A percentile compares a stretch with the other conserved stretches of the same genome.
Evolutionary conservation across 1,284 basidiomycete species (phyloP).

Genomic region (Coniophora puteana): DNA sequence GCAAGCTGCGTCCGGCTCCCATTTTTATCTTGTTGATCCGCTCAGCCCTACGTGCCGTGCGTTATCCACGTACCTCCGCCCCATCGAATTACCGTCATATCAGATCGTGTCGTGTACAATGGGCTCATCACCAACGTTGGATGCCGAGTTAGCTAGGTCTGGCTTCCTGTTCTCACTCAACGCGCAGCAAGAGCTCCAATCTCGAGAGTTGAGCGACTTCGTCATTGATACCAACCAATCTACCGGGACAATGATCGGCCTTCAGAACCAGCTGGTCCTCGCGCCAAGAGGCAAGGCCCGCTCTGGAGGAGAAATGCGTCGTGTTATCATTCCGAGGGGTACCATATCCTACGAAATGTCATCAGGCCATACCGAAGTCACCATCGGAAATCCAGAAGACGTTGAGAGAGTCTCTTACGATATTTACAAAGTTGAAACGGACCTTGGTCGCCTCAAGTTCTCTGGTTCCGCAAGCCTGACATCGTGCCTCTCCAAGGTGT

Average conservation of each 20-base stretch:
- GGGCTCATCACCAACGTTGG: no score
- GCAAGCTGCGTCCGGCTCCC: no score
- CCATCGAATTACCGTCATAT: no score
- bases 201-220: constrained; percentile 19
- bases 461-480: constrained; percentile 27
- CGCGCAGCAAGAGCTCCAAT: constrained; percentile 23
- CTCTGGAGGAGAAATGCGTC: no score
- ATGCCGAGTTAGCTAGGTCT: constrained; percentile 35
- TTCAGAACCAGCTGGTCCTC: constrained; percentile 39
- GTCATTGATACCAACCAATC: constrained; percentile 17
- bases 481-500: constrained; percentile 35
- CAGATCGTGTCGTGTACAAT: no score
- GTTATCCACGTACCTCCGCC: no score
- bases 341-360: constrained; percentile 22
- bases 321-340: no score
- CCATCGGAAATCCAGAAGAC: constrained; percentile 12
- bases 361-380: constrained; percentile 33
- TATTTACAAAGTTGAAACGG: constrained; percentile 35
- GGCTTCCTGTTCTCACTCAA: constrained; percentile 33
- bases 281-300: constrained; percentile 15
- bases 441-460: constrained; percentile 35
- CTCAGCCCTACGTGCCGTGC: no score
- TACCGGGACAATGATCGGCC: constrained; percentile 10
- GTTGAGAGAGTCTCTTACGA: constrained; percentile 21
- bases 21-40: no score